phyloP scores from a whole-genome alignment of 2,329 filamentous ascomycete species.

The Talaromyces sp. region DNA sequence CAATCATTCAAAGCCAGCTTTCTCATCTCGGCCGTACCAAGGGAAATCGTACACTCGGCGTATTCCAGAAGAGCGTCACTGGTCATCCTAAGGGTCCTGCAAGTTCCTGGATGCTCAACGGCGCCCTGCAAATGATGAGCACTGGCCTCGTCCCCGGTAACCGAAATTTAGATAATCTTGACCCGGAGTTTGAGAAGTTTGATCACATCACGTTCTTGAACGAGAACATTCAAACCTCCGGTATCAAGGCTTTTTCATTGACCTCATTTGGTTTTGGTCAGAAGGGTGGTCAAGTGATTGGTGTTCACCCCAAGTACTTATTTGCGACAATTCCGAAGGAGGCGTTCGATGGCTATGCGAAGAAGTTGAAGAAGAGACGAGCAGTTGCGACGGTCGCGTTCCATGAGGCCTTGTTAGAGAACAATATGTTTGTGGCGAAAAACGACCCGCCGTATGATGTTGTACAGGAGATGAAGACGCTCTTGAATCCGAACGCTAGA shows the following conservation, averaged over 20 bases:
- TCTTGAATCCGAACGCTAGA: background rate
- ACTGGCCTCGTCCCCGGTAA: conserved; percentile 92
- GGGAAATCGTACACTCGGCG: conserved; percentile 91
- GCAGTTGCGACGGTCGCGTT: background rate
- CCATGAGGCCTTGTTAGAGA: background rate
- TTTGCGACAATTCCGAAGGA: conserved; percentile 60
- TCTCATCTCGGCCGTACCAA: conserved; percentile 90
- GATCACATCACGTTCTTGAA: conserved; percentile 98
- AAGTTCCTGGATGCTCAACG: conserved; percentile 99
- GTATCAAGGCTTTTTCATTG: conserved; percentile 96
- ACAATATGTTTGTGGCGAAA: background rate
- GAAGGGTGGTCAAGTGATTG: conserved; percentile 96
- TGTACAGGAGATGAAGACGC: background rate
- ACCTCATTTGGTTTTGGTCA: conserved; percentile 99
- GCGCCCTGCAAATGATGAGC: conserved; percentile 92
- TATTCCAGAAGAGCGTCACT: conserved; percentile 99
- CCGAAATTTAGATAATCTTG: conserved; percentile 96
- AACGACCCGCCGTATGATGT: background rate
- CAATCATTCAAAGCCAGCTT: conserved; percentile 94
- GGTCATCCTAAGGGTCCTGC: conserved; percentile 99
- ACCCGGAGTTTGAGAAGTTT: conserved; percentile 93
- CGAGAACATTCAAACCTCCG: conserved; percentile 92
- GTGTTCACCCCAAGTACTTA: conserved; percentile 93
- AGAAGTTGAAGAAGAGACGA: background rate
- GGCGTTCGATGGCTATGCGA: background rate